Percentiles rank a stretch among this genome's conserved stretches.
Conservation (phyloP, 2,329 filamentous ascomycete genomes). For the Botrytis galanthina region DNA sequence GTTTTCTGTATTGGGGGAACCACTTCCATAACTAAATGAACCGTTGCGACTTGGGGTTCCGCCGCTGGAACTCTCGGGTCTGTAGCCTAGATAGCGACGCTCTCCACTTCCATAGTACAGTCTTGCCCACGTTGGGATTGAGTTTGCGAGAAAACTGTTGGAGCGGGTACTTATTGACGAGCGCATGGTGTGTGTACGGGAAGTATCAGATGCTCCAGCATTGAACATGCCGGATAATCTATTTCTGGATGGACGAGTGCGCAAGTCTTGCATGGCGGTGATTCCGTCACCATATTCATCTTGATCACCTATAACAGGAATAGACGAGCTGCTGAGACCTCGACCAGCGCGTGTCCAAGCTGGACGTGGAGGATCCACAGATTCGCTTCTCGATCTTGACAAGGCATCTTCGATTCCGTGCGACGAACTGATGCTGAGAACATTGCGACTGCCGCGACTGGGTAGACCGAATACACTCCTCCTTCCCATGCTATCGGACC, state of each 20-base stretch:
- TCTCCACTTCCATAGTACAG: conserved; percentile 71
- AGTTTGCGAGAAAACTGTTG: conserved; percentile 43
- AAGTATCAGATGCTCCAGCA: conserved; percentile 45
- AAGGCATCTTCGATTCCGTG: conserved; percentile 30
- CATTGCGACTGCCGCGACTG: conserved; percentile 49
- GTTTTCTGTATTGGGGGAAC: conserved; percentile 51
- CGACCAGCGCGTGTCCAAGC: conserved; percentile 42
- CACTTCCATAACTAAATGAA: conserved; percentile 42
- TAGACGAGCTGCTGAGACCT: conserved; percentile 38
- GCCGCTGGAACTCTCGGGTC: conserved; percentile 35
- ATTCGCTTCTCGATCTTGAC: conserved; percentile 33
- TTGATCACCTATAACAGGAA: conserved; percentile 53
- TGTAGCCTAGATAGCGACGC: conserved; percentile 48
- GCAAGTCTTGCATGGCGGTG: conserved; percentile 55
- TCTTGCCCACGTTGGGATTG: conserved; percentile 49
- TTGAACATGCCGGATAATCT: conserved; percentile 53
- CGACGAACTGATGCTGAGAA: conserved; percentile 57
- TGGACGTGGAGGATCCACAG: conserved; percentile 51
- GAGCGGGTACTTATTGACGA: conserved; percentile 44
- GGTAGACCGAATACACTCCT: conserved; percentile 48
- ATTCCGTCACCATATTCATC: conserved; percentile 65
- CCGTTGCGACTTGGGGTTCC: conserved; percentile 47
- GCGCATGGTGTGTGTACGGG: conserved; percentile 37
- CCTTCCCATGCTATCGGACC: conserved; percentile 43
- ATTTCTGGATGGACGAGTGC: conserved; percentile 52